Base-by-base conservation (phyloP, 208 protist genomes). In the Leishmania tropica region DNA sequence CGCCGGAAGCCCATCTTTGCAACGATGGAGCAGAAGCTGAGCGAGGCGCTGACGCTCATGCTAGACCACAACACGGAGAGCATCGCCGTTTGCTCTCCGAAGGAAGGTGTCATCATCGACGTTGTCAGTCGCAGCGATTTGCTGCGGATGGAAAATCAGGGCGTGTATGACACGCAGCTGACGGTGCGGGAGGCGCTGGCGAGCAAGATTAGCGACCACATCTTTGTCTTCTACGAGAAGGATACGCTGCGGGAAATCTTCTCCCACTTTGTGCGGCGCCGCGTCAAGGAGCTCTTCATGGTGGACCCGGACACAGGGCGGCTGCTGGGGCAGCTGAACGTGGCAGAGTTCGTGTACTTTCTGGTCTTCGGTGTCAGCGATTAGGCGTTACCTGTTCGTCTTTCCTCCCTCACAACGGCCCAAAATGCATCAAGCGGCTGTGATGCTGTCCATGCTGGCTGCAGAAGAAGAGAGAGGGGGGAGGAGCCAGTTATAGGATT, bases 241-340 rank as follows among this genome's bases (percentile, higher is more conserved):
- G 93, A 97, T 80, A 86, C 90, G 15, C 77, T 97, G 48, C 84
- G 94, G 2, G 88, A 95, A 72, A 96, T 97, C 48, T 95, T 97
- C 78, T 84, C 91, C 37, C 92, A 96, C 84, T 97, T 97, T 90
- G 93, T 96, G 71, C 90, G 87, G 11, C 83, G 89, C 17, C 86
- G 91, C n/a, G 92, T 97, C 53, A 95, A 94, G 85, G 94, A 96
- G 81, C 81, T 97, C 19, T 97, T 95, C 79, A 81, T 97, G 68
- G 94, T 97, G 11, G 92, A 97, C 81, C 87, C 90, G 0, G 87
- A 89, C 76, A 96, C 90, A 3, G 89, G 87, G 47, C 90, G 90
- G 68, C 81, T 97, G 53, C 54, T 90, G 67, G 94, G 94, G 1
- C 94, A 97, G 85, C 73, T 97, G 58, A 95, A 94, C 68, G 82